Conservation (phyloP, 305 asterid genomes). For the Withania somnifera region DNA sequence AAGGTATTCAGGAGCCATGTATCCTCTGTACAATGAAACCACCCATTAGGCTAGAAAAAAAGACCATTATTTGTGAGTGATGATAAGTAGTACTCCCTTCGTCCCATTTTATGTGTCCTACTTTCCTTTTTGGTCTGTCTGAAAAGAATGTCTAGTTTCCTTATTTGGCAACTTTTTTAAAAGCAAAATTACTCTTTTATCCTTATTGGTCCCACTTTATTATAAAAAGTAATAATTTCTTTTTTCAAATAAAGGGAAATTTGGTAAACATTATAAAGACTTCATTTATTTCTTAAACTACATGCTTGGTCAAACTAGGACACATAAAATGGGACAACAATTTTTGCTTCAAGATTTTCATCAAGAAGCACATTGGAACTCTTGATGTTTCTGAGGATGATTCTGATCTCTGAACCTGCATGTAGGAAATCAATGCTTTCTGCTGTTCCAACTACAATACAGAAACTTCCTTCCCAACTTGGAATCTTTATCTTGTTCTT, state of each 20-base stretch:
- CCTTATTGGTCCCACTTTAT: too few species aligned
- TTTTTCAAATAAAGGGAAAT: too few species aligned
- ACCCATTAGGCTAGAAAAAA: not conserved
- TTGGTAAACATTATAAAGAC: too few species aligned
- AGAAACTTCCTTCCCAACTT: slow-evolving; percentile 64
- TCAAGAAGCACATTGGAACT: slow-evolving; percentile 83
- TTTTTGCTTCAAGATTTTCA: slow-evolving; percentile 46
- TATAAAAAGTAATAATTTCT: too few species aligned
- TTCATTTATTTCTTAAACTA: too few species aligned
- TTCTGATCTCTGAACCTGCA: slow-evolving; percentile 51
- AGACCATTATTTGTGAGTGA: not conserved
- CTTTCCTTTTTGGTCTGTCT: too few species aligned
- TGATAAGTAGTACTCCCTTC: not conserved
- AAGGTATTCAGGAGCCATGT: slow-evolving; percentile 94
- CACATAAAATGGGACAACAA: too few species aligned
- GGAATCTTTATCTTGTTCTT: slow-evolving; percentile 35
- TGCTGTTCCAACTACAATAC: slow-evolving; percentile 64
- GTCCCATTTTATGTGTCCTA: too few species aligned
- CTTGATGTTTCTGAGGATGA: slow-evolving; percentile 88
- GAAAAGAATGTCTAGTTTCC: too few species aligned
- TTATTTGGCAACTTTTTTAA: too few species aligned
- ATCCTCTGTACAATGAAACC: slow-evolving; percentile 45
- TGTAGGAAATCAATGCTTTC: slow-evolving; percentile 81
- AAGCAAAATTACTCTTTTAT: too few species aligned
- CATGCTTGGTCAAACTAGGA: too few species aligned